Conservation (phyloP, 176 grass and related monocot genomes). For the Carex parvula region DNA sequence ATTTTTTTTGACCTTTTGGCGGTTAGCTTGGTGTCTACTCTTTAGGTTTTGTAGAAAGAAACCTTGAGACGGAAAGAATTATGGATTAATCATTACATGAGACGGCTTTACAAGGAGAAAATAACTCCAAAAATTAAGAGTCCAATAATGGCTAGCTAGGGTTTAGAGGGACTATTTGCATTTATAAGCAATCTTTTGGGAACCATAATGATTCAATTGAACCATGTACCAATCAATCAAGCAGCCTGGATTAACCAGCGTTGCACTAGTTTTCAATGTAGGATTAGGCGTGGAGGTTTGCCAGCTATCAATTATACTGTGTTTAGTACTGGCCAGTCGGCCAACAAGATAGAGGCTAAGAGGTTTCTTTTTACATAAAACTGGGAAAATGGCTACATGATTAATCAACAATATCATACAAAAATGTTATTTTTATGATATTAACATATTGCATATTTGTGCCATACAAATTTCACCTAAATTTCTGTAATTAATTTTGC, state of each 20-base stretch:
- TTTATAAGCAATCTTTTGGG: slow-evolving; percentile 29
- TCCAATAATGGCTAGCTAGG: slow-evolving; percentile 17
- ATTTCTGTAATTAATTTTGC: background rate
- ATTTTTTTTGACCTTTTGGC: background rate
- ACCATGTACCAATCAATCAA: slow-evolving; percentile 37
- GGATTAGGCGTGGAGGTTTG: slow-evolving; percentile 39
- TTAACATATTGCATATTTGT: background rate
- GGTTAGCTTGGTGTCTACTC: slow-evolving; percentile 22
- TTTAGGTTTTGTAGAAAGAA: slow-evolving; percentile 14
- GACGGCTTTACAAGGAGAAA: slow-evolving; percentile 4
- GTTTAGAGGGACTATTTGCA: slow-evolving; percentile 30
- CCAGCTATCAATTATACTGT: slow-evolving; percentile 41
- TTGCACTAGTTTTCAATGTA: slow-evolving; percentile 31
- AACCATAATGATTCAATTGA: slow-evolving; percentile 30
- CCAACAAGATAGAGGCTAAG: slow-evolving; percentile 17
- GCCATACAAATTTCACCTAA: background rate
- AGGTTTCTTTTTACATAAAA: slow-evolving; percentile 20
- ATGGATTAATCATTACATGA: slow-evolving; percentile 26
- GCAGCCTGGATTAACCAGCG: slow-evolving; percentile 26
- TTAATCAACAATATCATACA: background rate
- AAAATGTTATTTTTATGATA: background rate
- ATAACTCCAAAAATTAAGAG: slow-evolving; percentile 5
- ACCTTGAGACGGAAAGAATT: slow-evolving; percentile 1
- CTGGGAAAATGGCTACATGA: slow-evolving; percentile 1
- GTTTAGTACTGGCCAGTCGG: background rate